Percentiles rank a stretch among this genome's conserved stretches.
Conservation (phyloP, 1,139 yeast species). For the Blastobotrys malaysiensis region DNA sequence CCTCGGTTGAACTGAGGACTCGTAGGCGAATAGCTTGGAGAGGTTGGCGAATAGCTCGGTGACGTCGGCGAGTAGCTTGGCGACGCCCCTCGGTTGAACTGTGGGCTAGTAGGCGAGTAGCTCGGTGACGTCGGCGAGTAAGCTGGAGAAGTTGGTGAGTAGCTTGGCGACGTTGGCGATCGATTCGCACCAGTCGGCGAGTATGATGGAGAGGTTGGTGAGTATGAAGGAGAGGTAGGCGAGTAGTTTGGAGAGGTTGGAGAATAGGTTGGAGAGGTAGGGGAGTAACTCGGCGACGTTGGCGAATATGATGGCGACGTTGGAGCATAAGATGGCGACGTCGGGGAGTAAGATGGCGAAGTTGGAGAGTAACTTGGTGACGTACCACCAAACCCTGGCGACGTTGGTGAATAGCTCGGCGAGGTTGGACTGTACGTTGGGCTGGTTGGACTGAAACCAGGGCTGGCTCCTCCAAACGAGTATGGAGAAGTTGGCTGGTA, state of each 20-base stretch:
- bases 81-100: too few relatives aligned
- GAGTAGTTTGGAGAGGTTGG: constrained; percentile 65
- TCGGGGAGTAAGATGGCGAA: constrained; percentile 68
- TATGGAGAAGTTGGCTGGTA: constrained; percentile 66
- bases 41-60: constrained; percentile 60
- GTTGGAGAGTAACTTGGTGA: constrained; percentile 71
- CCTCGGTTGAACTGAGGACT: constrained; percentile 57
- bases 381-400: constrained; percentile 65
- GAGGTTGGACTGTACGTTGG: constrained; percentile 70
- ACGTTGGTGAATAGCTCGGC: constrained; percentile 56
- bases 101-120: constrained; percentile 11
- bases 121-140: constrained; percentile 41
- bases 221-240: constrained; percentile 59
- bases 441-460: constrained; percentile 65
- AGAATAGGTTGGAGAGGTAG: constrained; percentile 56
- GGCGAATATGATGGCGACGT: constrained; percentile 65
- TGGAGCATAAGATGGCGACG: constrained; percentile 66
- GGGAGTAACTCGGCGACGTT: constrained; percentile 56
- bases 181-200: too few relatives aligned
- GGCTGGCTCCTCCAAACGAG: constrained; percentile 64
- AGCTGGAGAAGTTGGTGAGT: constrained; percentile 62
- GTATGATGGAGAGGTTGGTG: constrained; percentile 65
- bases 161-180: constrained; percentile 54
- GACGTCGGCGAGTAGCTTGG: constrained; percentile 54
- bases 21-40: constrained; percentile 65